Percentiles rank a stretch among this genome's conserved stretches.
phyloP scores from a whole-genome alignment of 805 yeast genomes.

The Barnettozyma botsteinii region DNA sequence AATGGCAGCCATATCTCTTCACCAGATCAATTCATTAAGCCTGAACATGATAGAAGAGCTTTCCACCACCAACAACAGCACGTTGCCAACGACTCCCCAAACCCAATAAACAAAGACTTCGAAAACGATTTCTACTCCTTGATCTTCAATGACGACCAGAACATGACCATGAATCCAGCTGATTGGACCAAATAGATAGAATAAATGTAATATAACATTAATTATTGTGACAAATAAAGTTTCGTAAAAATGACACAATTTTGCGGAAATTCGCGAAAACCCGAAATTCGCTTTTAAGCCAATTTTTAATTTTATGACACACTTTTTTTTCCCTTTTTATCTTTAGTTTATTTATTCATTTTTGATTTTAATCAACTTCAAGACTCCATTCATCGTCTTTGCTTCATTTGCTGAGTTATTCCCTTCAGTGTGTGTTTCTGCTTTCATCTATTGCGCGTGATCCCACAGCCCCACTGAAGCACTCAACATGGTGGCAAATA shows the following conservation, averaged over 20 bases:
- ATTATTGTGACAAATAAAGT: background rate
- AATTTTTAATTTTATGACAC: background rate
- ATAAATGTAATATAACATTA: too few relatives aligned
- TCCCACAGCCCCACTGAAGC: too few relatives aligned
- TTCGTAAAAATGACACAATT: too few relatives aligned
- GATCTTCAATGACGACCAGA: constrained; percentile 39
- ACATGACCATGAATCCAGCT: background rate
- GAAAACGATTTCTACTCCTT: constrained; percentile 37
- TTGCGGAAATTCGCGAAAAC: too few relatives aligned
- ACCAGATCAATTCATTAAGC: background rate
- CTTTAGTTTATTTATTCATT: too few relatives aligned
- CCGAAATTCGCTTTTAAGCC: too few relatives aligned
- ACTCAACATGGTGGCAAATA: constrained; percentile 33
- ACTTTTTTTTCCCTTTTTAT: background rate
- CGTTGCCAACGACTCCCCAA: background rate
- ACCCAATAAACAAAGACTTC: background rate
- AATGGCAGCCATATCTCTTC: background rate
- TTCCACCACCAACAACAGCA: background rate
- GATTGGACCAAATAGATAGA: too few relatives aligned
- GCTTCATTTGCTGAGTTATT: too few relatives aligned
- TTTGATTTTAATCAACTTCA: too few relatives aligned
- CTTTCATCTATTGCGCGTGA: too few relatives aligned
- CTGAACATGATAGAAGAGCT: constrained; percentile 1
- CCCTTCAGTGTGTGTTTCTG: background rate
- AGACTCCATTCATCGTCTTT: too few relatives aligned